Evolutionary conservation across 1,284 basidiomycete species (phyloP).

Genomic region (Lentinula novae-zelandiae): DNA sequence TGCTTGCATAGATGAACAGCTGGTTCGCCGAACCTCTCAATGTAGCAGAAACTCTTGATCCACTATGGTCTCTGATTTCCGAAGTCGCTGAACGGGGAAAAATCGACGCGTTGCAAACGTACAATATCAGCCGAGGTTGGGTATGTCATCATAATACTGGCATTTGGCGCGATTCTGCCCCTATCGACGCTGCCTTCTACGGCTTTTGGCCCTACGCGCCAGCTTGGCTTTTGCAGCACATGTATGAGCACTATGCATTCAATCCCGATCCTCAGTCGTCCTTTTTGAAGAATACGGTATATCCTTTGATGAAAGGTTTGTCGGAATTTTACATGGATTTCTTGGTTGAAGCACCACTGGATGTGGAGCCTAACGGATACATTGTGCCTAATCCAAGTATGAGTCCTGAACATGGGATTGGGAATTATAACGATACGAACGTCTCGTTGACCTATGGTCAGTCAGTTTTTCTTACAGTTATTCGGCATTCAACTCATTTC

Average conservation of each 20-base stretch:
- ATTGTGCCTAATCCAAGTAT: slow-evolving; percentile 19
- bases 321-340: slow-evolving; percentile 20
- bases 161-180: slow-evolving; percentile 12
- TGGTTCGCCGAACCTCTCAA: slow-evolving; percentile 17
- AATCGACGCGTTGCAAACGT: slow-evolving; percentile 10
- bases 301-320: slow-evolving; percentile 19
- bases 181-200: slow-evolving; percentile 20
- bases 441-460: slow-evolving; percentile 16
- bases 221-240: slow-evolving; percentile 17
- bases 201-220: slow-evolving; percentile 19
- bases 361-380: slow-evolving; percentile 12
- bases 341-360: slow-evolving; percentile 12
- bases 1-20: slow-evolving; percentile 14
- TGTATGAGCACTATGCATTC: slow-evolving; percentile 19
- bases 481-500: not conserved
- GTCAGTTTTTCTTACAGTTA: not conserved
- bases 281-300: slow-evolving; percentile 16
- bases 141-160: slow-evolving; percentile 13
- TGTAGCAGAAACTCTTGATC: slow-evolving; percentile 16
- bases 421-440: slow-evolving; percentile 15
- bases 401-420: slow-evolving; percentile 19
- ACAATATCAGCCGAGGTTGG: slow-evolving; percentile 16
- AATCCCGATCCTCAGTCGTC: slow-evolving; percentile 15
- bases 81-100: slow-evolving; percentile 16
- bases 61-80: slow-evolving; percentile 13